phyloP scores from a whole-genome alignment of 1,284 basidiomycete genomes.

The Ustilago vetiveriae region DNA sequence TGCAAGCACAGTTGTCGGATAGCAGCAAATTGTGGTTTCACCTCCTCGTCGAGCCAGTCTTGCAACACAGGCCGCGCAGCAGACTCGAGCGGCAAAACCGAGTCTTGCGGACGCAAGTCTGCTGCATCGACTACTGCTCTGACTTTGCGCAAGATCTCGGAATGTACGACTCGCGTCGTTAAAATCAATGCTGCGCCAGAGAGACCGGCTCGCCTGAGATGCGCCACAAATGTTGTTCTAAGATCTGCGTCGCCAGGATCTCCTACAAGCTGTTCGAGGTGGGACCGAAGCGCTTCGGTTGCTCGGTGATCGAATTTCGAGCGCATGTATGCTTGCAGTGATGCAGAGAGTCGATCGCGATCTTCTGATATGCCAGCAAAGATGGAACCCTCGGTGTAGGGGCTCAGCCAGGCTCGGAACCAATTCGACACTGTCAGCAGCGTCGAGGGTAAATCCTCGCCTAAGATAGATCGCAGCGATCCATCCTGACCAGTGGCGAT shows the following conservation, averaged over 20 bases:
- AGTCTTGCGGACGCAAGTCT: conserved; percentile 21
- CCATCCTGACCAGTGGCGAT: background rate
- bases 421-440: conserved; percentile 14
- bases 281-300: conserved; percentile 7
- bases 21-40: conserved; percentile 34
- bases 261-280: conserved; percentile 16
- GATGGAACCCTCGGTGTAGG: conserved; percentile 14
- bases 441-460: conserved; percentile 4
- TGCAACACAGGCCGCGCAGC: conserved; percentile 27
- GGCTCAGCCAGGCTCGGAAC: conserved; percentile 34
- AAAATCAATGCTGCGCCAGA: conserved; percentile 20
- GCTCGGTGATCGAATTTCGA: conserved; percentile 11
- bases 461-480: background rate
- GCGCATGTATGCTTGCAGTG: conserved; percentile 23
- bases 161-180: conserved; percentile 29
- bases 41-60: conserved; percentile 33
- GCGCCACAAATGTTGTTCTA: conserved; percentile 15
- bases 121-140: conserved; percentile 21
- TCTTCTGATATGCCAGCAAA: conserved; percentile 10
- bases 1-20: conserved; percentile 23
- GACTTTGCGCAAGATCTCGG: conserved; percentile 38
- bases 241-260: conserved; percentile 13
- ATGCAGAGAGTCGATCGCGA: conserved; percentile 4
- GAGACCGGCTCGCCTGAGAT: conserved; percentile 21
- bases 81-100: conserved; percentile 28